A percentile compares a stretch with the other conserved stretches of the same genome.
phyloP scores from a whole-genome alignment of 116 monocot species.

The Cymodocea nodosa region DNA sequence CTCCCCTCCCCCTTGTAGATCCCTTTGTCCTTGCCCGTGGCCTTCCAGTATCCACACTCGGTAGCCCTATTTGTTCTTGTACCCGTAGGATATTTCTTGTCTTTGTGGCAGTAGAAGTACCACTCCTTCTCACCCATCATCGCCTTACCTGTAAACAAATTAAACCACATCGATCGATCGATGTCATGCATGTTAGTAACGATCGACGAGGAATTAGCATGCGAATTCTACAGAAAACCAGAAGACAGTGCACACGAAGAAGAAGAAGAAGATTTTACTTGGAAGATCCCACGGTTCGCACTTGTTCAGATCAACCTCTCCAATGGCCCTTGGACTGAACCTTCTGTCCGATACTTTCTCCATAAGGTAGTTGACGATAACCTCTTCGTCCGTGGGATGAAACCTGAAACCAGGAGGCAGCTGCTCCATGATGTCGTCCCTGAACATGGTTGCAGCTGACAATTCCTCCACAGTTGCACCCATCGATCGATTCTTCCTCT shows the following conservation, averaged over 20 bases:
- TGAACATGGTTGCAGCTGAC: background rate
- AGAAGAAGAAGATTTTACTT: conserved; percentile 18
- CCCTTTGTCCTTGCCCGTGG: conserved; percentile 77
- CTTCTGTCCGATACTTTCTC: conserved; percentile 57
- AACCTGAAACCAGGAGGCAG: conserved; percentile 81
- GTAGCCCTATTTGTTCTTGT: conserved; percentile 84
- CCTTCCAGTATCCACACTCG: conserved; percentile 78
- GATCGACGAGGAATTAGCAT: background rate
- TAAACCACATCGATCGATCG: too few relatives aligned
- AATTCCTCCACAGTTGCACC: background rate
- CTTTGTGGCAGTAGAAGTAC: conserved; percentile 72
- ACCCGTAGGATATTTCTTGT: conserved; percentile 84
- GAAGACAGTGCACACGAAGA: too few relatives aligned
- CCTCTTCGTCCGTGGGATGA: conserved; percentile 71
- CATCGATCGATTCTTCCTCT: too few relatives aligned
- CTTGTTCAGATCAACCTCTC: conserved; percentile 89
- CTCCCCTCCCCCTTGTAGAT: conserved; percentile 28
- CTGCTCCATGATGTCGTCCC: conserved; percentile 1
- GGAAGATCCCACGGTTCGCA: conserved; percentile 98
- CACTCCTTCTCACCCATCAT: conserved; percentile 78
- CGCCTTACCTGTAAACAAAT: conserved; percentile 23
- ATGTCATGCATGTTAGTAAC: too few relatives aligned
- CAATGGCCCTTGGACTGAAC: conserved; percentile 70
- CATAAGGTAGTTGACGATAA: conserved; percentile 59
- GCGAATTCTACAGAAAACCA: background rate